A percentile compares a stretch with the other conserved stretches of the same genome.
Conservation (phyloP, 306 rosid genomes). For the Sphenostylis stenocarpa region DNA sequence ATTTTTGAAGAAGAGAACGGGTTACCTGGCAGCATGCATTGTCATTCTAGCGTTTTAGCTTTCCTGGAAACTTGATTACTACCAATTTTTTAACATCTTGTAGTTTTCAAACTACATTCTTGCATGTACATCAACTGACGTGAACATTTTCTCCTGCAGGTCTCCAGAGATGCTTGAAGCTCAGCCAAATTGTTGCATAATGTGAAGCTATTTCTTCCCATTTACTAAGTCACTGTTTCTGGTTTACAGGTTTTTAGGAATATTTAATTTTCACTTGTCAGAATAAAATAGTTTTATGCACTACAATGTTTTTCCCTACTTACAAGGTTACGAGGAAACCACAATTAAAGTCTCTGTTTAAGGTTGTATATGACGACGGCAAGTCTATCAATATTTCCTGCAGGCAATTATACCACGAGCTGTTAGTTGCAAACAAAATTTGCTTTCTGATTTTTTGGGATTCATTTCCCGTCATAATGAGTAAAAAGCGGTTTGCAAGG, state of each 20-base stretch:
- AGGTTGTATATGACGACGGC: conserved; percentile 36
- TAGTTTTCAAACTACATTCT: conserved; percentile 11
- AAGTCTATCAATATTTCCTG: conserved; percentile 25
- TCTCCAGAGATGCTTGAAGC: conserved; percentile 82
- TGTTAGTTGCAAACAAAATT: conserved; percentile 19
- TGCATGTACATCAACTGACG: conserved; percentile 1
- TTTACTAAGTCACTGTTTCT: conserved; percentile 15
- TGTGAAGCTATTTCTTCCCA: conserved; percentile 54
- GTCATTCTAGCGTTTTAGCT: not conserved
- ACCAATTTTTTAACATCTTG: not conserved
- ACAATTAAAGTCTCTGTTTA: conserved; percentile 10
- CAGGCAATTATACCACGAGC: not conserved
- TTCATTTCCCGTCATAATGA: not conserved
- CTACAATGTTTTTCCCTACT: conserved; percentile 14
- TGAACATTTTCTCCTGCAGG: conserved; percentile 52
- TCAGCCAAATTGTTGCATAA: conserved; percentile 71
- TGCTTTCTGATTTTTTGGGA: conserved; percentile 4
- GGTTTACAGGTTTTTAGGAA: conserved; percentile 31
- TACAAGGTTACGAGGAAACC: conserved; percentile 18
- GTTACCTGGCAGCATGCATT: not conserved
- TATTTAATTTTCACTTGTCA: conserved; percentile 31
- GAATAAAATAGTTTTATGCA: conserved; percentile 35
- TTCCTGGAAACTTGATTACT: not conserved
- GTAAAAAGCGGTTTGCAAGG: not conserved
- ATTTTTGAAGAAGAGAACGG: not conserved